Conservation (phyloP, 1,284 basidiomycete species). For the Vanrija pseudolonga region DNA sequence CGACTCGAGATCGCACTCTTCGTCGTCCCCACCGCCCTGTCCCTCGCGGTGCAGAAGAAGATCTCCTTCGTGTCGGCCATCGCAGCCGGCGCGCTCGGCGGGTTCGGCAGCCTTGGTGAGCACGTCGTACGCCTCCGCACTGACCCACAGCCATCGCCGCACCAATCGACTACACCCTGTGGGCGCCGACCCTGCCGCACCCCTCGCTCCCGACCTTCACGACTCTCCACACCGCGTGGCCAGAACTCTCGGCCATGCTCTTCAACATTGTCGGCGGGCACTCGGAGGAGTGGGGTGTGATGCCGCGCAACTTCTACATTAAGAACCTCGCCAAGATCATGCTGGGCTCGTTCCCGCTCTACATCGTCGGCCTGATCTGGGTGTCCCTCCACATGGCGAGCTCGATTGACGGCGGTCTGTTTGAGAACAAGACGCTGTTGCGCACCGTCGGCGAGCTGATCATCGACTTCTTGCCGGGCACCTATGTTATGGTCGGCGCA, state of each 20-base stretch:
- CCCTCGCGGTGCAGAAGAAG: slow-evolving; percentile 55
- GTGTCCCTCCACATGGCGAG: background rate
- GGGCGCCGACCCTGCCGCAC: slow-evolving; percentile 52
- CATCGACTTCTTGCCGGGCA: slow-evolving; percentile 48
- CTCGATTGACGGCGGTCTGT: background rate
- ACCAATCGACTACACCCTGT: slow-evolving; percentile 79
- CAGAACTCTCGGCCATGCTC: slow-evolving; percentile 72
- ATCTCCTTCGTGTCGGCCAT: slow-evolving; percentile 55
- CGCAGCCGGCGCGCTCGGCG: slow-evolving; percentile 57
- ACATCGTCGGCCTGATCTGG: slow-evolving; percentile 55
- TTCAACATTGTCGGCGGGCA: slow-evolving; percentile 89
- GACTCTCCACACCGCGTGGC: slow-evolving; percentile 64
- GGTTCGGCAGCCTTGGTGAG: slow-evolving; percentile 60
- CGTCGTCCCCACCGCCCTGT: slow-evolving; percentile 61
- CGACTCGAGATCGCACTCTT: slow-evolving; percentile 75
- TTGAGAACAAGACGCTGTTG: slow-evolving; percentile 6
- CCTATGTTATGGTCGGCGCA: slow-evolving; percentile 58
- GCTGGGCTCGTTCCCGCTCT: slow-evolving; percentile 63
- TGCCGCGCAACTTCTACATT: slow-evolving; percentile 70
- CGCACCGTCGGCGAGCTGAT: slow-evolving; percentile 15
- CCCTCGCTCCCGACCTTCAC: slow-evolving; percentile 34
- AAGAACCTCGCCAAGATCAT: slow-evolving; percentile 74
- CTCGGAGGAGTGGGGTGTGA: slow-evolving; percentile 85
- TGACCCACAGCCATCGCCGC: slow-evolving; percentile 59
- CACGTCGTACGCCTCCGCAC: slow-evolving; percentile 1